phyloP scores from a whole-genome alignment of 331 rosid species.

The Quercus phellos region DNA sequence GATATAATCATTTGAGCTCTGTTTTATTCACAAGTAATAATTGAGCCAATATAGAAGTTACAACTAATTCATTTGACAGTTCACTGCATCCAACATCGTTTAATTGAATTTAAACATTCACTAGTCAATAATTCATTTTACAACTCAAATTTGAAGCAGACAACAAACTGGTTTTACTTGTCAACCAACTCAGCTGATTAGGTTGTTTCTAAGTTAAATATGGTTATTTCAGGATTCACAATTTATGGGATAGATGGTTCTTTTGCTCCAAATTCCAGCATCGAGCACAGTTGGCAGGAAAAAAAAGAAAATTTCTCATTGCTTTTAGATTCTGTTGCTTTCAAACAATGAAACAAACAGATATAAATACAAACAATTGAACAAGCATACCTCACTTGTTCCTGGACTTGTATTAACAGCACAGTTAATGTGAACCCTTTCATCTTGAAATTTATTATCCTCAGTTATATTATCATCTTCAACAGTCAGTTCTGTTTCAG shows the following conservation, averaged over 20 bases:
- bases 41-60: background rate
- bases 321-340: background rate
- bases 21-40: no score
- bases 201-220: background rate
- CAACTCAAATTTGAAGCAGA: background rate
- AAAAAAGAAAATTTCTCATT: background rate
- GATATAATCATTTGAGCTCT: background rate
- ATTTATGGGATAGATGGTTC: background rate
- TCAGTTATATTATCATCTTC: conserved; percentile 32
- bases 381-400: conserved; percentile 69
- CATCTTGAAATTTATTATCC: conserved; percentile 34
- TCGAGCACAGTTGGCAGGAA: background rate
- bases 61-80: no score
- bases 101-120: background rate
- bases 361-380: background rate
- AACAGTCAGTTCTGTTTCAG: conserved; percentile 39
- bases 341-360: background rate
- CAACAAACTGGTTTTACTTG: background rate
- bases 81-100: no score
- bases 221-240: background rate
- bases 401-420: conserved; percentile 75
- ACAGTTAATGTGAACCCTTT: conserved; percentile 34
- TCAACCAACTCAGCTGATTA: background rate
- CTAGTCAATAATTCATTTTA: background rate
- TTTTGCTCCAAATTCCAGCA: background rate